phyloP scores from a whole-genome alignment of 208 protist species.

The Wallacemonas sp. region DNA sequence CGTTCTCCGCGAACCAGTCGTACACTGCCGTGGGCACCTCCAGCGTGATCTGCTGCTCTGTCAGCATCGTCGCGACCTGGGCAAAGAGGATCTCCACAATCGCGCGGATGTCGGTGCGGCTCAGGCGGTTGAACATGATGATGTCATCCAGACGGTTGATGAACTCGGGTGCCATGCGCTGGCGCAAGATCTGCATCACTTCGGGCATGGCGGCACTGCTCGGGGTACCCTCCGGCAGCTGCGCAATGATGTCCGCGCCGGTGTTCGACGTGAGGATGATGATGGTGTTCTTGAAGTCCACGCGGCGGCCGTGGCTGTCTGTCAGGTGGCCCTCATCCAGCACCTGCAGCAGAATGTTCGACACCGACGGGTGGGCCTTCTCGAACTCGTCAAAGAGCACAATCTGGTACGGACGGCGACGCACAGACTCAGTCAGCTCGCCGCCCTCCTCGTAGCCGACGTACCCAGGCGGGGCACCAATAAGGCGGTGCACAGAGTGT shows the following conservation, averaged over 20 bases:
- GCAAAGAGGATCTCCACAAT: slow-evolving; percentile 94
- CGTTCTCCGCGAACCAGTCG: slow-evolving; percentile 76
- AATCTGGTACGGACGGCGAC: slow-evolving; percentile 97
- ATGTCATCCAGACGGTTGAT: slow-evolving; percentile 99
- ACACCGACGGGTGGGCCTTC: slow-evolving; percentile 98
- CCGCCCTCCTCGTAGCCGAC: slow-evolving; percentile 99
- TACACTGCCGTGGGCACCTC: slow-evolving; percentile 62
- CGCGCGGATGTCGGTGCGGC: slow-evolving; percentile 65
- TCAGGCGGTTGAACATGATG: slow-evolving; percentile 96
- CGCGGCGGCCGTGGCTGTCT: slow-evolving; percentile 95
- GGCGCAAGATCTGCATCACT: slow-evolving; percentile 90
- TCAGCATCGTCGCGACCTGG: slow-evolving; percentile 72
- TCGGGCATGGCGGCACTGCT: slow-evolving; percentile 49
- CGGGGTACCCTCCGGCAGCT: slow-evolving; percentile 61
- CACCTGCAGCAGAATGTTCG: slow-evolving; percentile 98
- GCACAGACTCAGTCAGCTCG: slow-evolving; percentile 98
- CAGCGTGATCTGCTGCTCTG: slow-evolving; percentile 87
- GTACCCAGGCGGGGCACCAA: slow-evolving; percentile 98
- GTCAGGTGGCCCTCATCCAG: slow-evolving; percentile 98
- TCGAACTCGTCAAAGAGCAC: slow-evolving; percentile 99
- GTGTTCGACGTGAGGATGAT: slow-evolving; percentile 99
- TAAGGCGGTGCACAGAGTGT: slow-evolving; percentile 96
- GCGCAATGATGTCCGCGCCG: slow-evolving; percentile 87
- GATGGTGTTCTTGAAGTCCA: slow-evolving; percentile 98
- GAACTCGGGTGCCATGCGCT: slow-evolving; percentile 97